These are phyloP conservation scores for Plasmodium berghei DNA, from an alignment of 169 alveolate species.

Conservation along the genomic window DNA sequence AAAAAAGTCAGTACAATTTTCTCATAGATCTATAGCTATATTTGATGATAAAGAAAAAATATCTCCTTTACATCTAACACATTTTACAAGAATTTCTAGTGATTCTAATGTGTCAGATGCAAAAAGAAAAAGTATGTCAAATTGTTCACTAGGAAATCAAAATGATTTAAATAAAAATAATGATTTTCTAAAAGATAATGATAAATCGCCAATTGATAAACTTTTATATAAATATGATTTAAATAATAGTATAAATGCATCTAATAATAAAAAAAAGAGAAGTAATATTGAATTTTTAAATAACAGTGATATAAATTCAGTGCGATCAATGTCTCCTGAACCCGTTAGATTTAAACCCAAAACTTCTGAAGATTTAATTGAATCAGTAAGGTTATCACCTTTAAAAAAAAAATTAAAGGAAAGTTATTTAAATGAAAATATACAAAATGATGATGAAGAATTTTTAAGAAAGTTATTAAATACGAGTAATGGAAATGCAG, in stretches of 20 bases:
- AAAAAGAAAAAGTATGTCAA: slow-evolving; percentile 40
- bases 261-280: not conserved
- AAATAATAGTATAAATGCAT: not conserved
- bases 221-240: slow-evolving; percentile 34
- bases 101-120: slow-evolving; percentile 50
- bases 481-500: not conserved
- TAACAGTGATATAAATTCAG: not conserved
- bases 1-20: slow-evolving; percentile 68
- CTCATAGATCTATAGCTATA: slow-evolving; percentile 66
- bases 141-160: not conserved
- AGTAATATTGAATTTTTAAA: not conserved
- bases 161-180: not conserved
- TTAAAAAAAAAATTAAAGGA: slow-evolving; percentile 3
- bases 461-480: slow-evolving; percentile 9
- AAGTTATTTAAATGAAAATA: not conserved
- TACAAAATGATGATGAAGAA: not conserved
- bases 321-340: slow-evolving; percentile 27
- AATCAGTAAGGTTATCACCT: slow-evolving; percentile 56
- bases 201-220: slow-evolving; percentile 58
- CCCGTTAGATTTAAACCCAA: slow-evolving; percentile 22
- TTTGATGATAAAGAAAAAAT: slow-evolving; percentile 65
- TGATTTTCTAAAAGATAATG: not conserved
- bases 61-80: slow-evolving; percentile 58
- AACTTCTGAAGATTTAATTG: slow-evolving; percentile 21
- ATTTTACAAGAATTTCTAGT: slow-evolving; percentile 70